Base-by-base conservation (phyloP, 768 basidiomycete genomes). In the Tubosaeta brunneosetosa region DNA sequence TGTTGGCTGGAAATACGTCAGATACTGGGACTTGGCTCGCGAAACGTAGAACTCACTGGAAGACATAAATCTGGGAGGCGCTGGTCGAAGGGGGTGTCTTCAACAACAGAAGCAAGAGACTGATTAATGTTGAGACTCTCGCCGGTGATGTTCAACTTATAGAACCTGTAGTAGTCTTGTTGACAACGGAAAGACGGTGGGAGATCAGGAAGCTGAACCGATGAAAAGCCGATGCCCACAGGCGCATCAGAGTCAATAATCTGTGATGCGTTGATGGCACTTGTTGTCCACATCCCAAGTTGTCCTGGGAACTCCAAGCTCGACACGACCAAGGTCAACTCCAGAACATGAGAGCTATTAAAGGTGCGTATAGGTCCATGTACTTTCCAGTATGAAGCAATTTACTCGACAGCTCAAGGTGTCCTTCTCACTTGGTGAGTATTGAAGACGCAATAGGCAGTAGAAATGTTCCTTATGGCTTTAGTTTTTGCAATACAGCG, bases 361-460 rank as follows among this genome's bases (percentile, higher is more conserved):
- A 81, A 74, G 81, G 84, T 79, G 50, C 27, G 74, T 63, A 19
- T 51, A 32, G 58, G n/a, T n/a, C n/a, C n/a, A 27, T 40, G 19
- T 54, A 46, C 22, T 31, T 52, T 22, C 42, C 55, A 19, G 52
- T 9, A 49, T 40, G 29, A 56, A 47, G 27, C 38, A 53, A 44
- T 55, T 50, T 32, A 50, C 36, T 29, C 26, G 44, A n/a, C 22
- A 22, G 22, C 13, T 43, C 42, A 44, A 87, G 85, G 86, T 45
- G 71, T 86, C 44, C 77, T 87, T 59, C 71, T 88, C 56, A 85
- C 81, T 53, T 87, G 85, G 86, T 86, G 47, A 57, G 78, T 62
- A 25, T 12, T 9, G 25, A 29, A 17, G 33, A 52, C 41, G 4
- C 25, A 29, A 40, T 17, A 29, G 8, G 17, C 29, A 29, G n/a